Evolutionary conservation across 768 basidiomycete genomes (phyloP), one percentile per base, ranked within the genome.

Genomic region (Collybia sordida): DNA sequence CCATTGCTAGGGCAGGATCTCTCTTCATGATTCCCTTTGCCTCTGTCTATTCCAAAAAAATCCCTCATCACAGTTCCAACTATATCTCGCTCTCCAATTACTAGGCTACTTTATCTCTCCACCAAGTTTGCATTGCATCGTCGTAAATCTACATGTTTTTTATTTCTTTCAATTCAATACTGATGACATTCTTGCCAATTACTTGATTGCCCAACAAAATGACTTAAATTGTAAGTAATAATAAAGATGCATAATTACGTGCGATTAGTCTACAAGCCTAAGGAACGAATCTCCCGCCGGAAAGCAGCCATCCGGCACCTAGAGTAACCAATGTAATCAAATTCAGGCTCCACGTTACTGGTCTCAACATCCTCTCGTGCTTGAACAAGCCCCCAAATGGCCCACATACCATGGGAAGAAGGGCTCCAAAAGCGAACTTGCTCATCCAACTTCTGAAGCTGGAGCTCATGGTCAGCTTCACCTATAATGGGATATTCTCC

Each of bases 361-460:
- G 69, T 77, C 58, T 86, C 79, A 6, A 92, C 54, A 57, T 86
- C 81, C 57, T 92, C 90, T 54, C 81, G 81, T 5, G 91, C 93
- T 67, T 96, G 93, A 4, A 98, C 83, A 55, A 98, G 76, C 6
- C 90, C 93, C 97, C 97, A 99, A 38, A 98, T 71, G 6, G 90
- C 85, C 94, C 96, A 98, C 80, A 88, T 86, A 11, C 81, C 93
- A 59, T 94, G 92, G 18, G 88, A 88, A 3, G 91, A 86, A 9
- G 95, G 89, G 58, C 89, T 88, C 97, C 97, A 99, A 8, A 83
- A 73, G 39, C 71, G 77, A 31, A 98, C 91, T 64, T 95, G 89
- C 25, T 74, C 70, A 53, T 96, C 93, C 34, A 98, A 68, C 43
- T 72, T 75, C 17, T 71, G 67, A 18, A 90, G 68, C 50, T 78